Evolutionary conservation across 495 filamentous ascomycete genomes (phyloP).

Genomic region (Hypoxylon subgilvum): DNA sequence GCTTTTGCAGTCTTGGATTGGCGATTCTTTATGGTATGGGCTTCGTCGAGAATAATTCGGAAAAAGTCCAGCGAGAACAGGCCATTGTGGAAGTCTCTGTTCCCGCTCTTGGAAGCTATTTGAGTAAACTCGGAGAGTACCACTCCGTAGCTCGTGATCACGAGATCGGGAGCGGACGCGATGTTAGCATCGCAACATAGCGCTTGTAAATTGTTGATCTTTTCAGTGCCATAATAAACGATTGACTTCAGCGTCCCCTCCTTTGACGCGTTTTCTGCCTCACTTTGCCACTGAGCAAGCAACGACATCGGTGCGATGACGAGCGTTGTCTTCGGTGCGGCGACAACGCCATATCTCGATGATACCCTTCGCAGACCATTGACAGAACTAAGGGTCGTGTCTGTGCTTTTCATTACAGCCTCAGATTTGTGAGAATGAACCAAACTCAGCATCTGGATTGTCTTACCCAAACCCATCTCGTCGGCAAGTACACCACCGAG

Average conservation of each 20-base stretch:
- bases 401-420: constrained; percentile 40
- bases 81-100: constrained; percentile 67
- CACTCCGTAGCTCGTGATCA: constrained; percentile 95
- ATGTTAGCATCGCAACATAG: constrained; percentile 78
- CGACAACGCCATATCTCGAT: constrained; percentile 59
- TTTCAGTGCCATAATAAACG: constrained; percentile 90
- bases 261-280: constrained; percentile 85
- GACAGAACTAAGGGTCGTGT: constrained; percentile 40
- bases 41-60: constrained; percentile 93
- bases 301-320: constrained; percentile 96
- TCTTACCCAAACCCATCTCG: constrained; percentile 91
- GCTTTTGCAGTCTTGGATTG: constrained; percentile 87
- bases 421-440: constrained; percentile 83
- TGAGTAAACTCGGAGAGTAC: constrained; percentile 88
- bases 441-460: constrained; percentile 95
- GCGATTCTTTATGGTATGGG: constrained; percentile 91
- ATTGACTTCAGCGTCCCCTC: constrained; percentile 79
- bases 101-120: constrained; percentile 61
- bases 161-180: constrained; percentile 77
- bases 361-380: constrained; percentile 42
- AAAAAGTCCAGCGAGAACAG: constrained; percentile 93
- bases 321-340: constrained; percentile 86
- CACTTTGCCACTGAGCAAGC: constrained; percentile 93
- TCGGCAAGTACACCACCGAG: constrained; percentile 93
- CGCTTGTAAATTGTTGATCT: constrained; percentile 72